Conservation (phyloP, 2,329 filamentous ascomycete species). For the Penicillium polonicum region DNA sequence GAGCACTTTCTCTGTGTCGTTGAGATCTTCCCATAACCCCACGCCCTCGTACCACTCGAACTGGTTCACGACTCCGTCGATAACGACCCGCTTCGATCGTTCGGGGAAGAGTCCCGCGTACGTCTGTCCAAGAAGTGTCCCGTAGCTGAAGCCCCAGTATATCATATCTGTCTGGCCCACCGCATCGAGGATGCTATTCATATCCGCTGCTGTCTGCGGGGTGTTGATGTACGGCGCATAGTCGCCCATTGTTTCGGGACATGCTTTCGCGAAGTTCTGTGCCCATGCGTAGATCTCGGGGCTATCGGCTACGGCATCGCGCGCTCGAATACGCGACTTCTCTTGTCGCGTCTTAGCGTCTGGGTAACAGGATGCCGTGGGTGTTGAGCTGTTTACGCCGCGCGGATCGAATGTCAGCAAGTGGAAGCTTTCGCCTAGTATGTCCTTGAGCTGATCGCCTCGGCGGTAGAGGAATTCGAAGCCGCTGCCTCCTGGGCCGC, state of each 20-base stretch:
- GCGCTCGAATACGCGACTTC: constrained; percentile 30
- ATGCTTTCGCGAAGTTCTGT: constrained; percentile 44
- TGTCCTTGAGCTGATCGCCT: constrained; percentile 39
- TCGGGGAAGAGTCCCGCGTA: constrained; percentile 43
- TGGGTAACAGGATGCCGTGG: constrained; percentile 44
- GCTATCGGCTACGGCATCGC: constrained; percentile 17
- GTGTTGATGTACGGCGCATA: constrained; percentile 50
- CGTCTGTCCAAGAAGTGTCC: constrained; percentile 43
- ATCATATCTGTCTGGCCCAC: constrained; percentile 41
- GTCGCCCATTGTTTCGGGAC: constrained; percentile 48
- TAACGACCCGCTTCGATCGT: constrained; percentile 21
- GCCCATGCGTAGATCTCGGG: constrained; percentile 45
- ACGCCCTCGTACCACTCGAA: constrained; percentile 28
- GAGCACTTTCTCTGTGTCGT: constrained; percentile 20
- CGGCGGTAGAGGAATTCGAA: constrained; percentile 37
- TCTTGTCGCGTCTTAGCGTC: constrained; percentile 33
- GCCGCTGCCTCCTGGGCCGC: constrained; percentile 51
- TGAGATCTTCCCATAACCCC: constrained; percentile 10
- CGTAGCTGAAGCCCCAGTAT: constrained; percentile 46
- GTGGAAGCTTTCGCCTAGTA: constrained; percentile 49
- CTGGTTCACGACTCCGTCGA: constrained; percentile 26
- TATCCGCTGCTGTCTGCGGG: constrained; percentile 53
- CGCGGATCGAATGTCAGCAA: constrained; percentile 51
- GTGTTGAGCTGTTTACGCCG: constrained; percentile 43
- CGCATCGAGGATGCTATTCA: constrained; percentile 52